phyloP scores from a whole-genome alignment of 202 grass and related monocot genomes.

The Schoenoplectus triqueter region DNA sequence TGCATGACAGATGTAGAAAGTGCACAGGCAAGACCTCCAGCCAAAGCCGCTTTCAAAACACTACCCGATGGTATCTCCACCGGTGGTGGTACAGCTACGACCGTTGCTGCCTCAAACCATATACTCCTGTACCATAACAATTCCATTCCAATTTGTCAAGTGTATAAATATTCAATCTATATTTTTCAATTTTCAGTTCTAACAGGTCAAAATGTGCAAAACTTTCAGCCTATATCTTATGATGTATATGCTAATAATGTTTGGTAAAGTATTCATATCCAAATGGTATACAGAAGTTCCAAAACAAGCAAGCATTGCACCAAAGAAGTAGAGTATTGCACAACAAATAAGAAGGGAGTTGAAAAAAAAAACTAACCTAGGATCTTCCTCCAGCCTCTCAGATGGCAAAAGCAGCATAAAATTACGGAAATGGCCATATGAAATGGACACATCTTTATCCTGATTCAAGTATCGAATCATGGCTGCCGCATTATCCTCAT shows the following conservation, averaged over 20 bases:
- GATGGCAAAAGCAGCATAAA: constrained; percentile 99
- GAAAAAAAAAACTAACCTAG: constrained; percentile 56
- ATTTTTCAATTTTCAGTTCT: constrained; percentile 19
- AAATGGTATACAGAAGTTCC: not conserved
- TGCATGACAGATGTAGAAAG: constrained; percentile 93
- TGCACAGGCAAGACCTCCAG: constrained; percentile 91
- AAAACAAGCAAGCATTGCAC: not conserved
- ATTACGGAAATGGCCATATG: constrained; percentile 96
- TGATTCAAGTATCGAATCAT: constrained; percentile 96
- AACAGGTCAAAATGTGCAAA: constrained; percentile 26
- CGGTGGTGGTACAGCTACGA: constrained; percentile 82
- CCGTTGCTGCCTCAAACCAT: constrained; percentile 98
- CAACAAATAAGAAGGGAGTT: not conserved
- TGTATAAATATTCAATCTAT: not conserved
- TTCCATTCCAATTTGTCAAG: constrained; percentile 32
- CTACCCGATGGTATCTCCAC: constrained; percentile 84
- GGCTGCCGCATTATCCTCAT: constrained; percentile 89
- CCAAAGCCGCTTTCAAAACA: constrained; percentile 96
- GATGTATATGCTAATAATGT: not conserved
- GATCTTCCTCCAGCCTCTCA: constrained; percentile 96
- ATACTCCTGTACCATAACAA: constrained; percentile 63
- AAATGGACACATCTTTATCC: constrained; percentile 80
- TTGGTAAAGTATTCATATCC: not conserved
- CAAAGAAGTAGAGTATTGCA: not conserved
- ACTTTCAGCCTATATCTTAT: not conserved